These are phyloP conservation scores for Tuber magnatum DNA, from an alignment of 495 filamentous ascomycete species.

Conservation along the genomic window DNA sequence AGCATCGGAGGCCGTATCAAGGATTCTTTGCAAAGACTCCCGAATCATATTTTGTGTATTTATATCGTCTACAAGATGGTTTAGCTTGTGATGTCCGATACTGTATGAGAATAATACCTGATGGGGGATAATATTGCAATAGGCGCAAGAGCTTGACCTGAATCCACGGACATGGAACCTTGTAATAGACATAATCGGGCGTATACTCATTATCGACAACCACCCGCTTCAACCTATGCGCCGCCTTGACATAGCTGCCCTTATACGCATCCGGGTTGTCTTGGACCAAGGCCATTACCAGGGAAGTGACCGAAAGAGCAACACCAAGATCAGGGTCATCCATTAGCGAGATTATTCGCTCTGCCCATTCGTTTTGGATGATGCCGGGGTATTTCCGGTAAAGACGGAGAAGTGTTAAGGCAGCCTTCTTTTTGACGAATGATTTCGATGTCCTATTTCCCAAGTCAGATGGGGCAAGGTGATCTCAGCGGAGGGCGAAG, in stretches of 20 bases:
- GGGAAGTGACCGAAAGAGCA: conserved; percentile 86
- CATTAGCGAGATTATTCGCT: conserved; percentile 96
- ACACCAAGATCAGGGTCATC: conserved; percentile 95
- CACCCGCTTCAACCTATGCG: conserved; percentile 76
- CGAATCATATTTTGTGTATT: conserved; percentile 87
- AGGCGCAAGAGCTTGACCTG: conserved; percentile 89
- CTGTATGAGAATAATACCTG: conserved; percentile 53
- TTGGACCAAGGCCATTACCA: conserved; percentile 92
- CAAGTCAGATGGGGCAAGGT: conserved; percentile 3
- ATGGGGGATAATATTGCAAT: conserved; percentile 93
- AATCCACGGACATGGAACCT: conserved; percentile 97
- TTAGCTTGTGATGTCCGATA: conserved; percentile 14
- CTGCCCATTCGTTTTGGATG: conserved; percentile 92
- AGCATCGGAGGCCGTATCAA: conserved; percentile 82
- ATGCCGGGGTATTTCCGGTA: conserved; percentile 92
- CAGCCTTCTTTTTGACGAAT: conserved; percentile 99
- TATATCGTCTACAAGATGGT: conserved; percentile 63
- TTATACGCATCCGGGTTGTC: conserved; percentile 90
- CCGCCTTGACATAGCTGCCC: conserved; percentile 88
- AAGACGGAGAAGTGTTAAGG: conserved; percentile 85
- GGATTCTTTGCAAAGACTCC: conserved; percentile 79
- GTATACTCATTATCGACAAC: conserved; percentile 81
- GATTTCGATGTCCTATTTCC: conserved; percentile 77
- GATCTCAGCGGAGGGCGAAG: conserved; percentile 22
- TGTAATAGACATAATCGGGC: conserved; percentile 93